Evolutionary conservation across 129 eudicot genomes (phyloP), one percentile per base, ranked within the genome.

Genomic region (Pittosporum tobira): DNA sequence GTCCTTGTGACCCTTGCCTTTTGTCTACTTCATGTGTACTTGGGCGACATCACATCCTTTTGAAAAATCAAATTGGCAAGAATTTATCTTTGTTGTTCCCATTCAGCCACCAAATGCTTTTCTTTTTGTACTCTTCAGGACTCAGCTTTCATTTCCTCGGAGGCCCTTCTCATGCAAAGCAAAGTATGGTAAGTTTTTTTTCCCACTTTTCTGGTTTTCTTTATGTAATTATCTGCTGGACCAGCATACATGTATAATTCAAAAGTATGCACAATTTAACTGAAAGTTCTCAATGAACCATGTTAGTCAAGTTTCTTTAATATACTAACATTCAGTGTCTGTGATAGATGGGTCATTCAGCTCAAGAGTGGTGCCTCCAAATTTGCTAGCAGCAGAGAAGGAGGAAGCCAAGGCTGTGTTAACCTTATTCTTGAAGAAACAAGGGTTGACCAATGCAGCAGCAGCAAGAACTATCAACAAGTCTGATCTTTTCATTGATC

Each of bases 341-440:
- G 68, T 70, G 30, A 34, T 70, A 67, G 94, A 79, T 61, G 87
- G 85, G 59, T 70, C 86, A n/a, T 71, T 73, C 65, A 85, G 75
- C 74, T 46, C 69, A 73, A 73, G 85, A 71, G 65, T 72, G 16
- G 95, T 85, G 48, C 78, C 97, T 63, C 77, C 84, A 27, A 77
- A 64, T 48, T 78, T 82, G 65, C 61, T 89, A 71, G 75, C 81
- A 27, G 93, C 97, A 48, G 97, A 85, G 63, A 82, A 78, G 62
- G 97, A 89, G 74, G 97, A 85, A 75, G 97, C 97, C 62, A 85
- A 89, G 72, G 95, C 97, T 45, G 88, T 89, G 16, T 71, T 89
- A 50, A 87, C 85, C 64, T 77, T 89, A 73, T 85, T 85, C 71
- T 73, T 89, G 70, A 89, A 78, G 69, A 77, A 81, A 68, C 97